Base-by-base conservation (phyloP, 140 eudicot genomes). In the Cichorium intybus region DNA sequence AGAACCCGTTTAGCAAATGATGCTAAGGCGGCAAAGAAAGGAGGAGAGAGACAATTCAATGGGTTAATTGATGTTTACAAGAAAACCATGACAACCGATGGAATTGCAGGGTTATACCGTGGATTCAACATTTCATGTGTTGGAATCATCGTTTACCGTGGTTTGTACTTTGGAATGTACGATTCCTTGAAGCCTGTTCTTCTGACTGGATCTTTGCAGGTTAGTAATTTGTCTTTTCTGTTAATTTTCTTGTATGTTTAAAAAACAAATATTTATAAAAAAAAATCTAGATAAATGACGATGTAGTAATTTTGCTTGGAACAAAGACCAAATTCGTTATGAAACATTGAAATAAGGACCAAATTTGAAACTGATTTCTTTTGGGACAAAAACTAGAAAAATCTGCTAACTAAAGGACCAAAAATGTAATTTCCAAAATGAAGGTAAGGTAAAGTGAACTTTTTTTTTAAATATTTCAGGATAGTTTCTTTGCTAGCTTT, bases 111-210 rank as follows among this genome's bases (percentile, higher is more conserved):
- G n/a, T 71, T 84, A 24, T 81, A 84, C 16, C 91, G 91, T 50
- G 91, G 91, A 75, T 84, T 84, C 69, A 84, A 77, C 70, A 81
- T 81, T 31, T 81, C 88, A 5, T 75, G 82, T 64, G 85, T 78
- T 37, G 92, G 92, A 14, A 84, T 80, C 75, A 74, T 84, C 23
- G 87, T 81, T n/a, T 81, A 77, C 24, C 87, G 83, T 46, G 88
- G 85, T 28, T 66, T 79, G 74, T 84, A 81, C 77, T 84, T 84
- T 27, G 91, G 91, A 26, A 70, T 84, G 81, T 84, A 84, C 28
- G 90, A 84, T 54, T 84, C 90, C 8, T 41, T 84, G 81, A 84
- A 84, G 75, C 90, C 90, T 0, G 82, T 84, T 47, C 64, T 84
- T 55, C 81, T 84, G 29, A 81, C 81, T 17, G 90, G 90, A 65